Conservation (phyloP, 2,329 filamentous ascomycete genomes). For the Passalora sequoiae region DNA sequence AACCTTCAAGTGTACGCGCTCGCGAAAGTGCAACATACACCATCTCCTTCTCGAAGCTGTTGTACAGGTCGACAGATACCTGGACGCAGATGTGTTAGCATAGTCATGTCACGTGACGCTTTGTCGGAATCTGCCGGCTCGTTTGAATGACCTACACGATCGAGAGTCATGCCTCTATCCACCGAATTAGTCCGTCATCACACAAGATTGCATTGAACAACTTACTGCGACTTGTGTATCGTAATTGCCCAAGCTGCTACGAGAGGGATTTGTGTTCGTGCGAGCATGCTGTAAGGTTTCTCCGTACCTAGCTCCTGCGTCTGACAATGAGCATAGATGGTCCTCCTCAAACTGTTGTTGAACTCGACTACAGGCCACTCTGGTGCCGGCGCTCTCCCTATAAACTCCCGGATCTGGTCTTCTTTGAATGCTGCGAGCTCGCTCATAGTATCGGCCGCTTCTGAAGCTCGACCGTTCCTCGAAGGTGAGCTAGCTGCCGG, state of each 20-base stretch:
- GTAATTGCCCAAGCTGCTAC: constrained; percentile 58
- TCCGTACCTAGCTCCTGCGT: constrained; percentile 46
- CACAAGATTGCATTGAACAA: too few species aligned
- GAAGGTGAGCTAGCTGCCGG: constrained; percentile 35
- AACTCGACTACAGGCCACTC: constrained; percentile 52
- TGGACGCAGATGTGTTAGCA: too few species aligned
- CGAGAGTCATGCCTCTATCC: constrained; percentile 58
- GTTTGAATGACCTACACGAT: too few species aligned
- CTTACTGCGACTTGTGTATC: constrained; percentile 60
- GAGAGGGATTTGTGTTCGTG: constrained; percentile 58
- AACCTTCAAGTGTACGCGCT: constrained; percentile 46
- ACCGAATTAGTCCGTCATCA: too few species aligned
- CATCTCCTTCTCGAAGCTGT: constrained; percentile 54
- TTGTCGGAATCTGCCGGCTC: too few species aligned
- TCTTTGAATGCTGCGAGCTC: constrained; percentile 38
- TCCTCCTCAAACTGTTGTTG: constrained; percentile 42
- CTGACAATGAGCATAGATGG: constrained; percentile 50
- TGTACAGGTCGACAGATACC: constrained; percentile 49
- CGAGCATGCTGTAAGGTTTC: constrained; percentile 45
- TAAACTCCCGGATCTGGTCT: constrained; percentile 38
- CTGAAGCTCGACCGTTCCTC: constrained; percentile 36
- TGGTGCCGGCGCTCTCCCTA: constrained; percentile 24
- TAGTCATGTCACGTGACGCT: too few species aligned
- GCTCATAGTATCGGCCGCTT: constrained; percentile 24
- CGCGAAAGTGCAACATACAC: constrained; percentile 58